These are phyloP conservation scores for Boletus rubroflammeus DNA, from an alignment of 768 basidiomycete species.

Conservation along the genomic window DNA sequence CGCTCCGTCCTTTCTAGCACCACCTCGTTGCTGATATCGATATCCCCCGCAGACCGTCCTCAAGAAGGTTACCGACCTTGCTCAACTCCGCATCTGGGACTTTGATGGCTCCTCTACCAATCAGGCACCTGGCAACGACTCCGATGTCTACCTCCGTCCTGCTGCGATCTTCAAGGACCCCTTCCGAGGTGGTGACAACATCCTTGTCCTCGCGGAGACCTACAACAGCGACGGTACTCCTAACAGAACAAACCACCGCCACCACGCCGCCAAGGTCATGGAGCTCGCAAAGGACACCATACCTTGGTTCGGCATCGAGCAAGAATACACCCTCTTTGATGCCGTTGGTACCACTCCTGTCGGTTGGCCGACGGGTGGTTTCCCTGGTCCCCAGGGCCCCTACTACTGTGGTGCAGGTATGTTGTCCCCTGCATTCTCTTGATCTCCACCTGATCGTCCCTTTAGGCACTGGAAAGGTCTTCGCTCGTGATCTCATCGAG, in stretches of 20 bases:
- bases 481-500: conserved; percentile 97
- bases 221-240: conserved; percentile 99
- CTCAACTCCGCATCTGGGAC: conserved; percentile 95
- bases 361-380: conserved; percentile 99
- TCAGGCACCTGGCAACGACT: conserved; percentile 94
- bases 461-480: conserved; percentile 91
- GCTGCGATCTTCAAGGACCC: conserved; percentile 98
- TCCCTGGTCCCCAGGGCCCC: conserved; percentile 98
- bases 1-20: conserved; percentile 24
- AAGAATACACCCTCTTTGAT: conserved; percentile 98
- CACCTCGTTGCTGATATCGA: not conserved
- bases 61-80: conserved; percentile 83
- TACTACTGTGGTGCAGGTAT: conserved; percentile 99
- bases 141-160: conserved; percentile 97
- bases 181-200: conserved; percentile 98
- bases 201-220: conserved; percentile 93
- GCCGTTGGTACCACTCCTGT: conserved; percentile 76
- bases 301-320: conserved; percentile 99
- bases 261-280: conserved; percentile 93
- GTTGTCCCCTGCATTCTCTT: not conserved
- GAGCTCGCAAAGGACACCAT: conserved; percentile 74
- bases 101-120: conserved; percentile 98
- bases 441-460: conserved; percentile 9
- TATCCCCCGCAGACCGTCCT: conserved; percentile 63
- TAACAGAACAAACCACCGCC: conserved; percentile 94